Conservation (phyloP, 805 yeast genomes). For the Cyberlindnera euphorbiae region DNA sequence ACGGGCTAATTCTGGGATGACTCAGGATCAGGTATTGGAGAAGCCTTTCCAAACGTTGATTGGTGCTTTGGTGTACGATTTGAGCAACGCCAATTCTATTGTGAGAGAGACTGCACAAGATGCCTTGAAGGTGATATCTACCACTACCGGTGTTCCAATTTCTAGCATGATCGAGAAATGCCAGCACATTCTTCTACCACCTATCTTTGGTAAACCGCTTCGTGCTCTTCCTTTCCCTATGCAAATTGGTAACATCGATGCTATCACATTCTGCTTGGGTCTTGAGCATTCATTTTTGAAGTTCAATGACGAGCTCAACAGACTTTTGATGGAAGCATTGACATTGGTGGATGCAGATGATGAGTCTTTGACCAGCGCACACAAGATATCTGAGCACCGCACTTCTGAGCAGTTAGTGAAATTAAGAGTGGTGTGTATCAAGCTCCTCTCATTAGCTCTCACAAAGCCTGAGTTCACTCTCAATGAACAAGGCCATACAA, state of each 20-base stretch:
- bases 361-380: slow-evolving; percentile 86
- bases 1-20: slow-evolving; percentile 59
- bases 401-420: slow-evolving; percentile 86
- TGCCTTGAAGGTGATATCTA: slow-evolving; percentile 62
- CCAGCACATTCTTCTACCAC: slow-evolving; percentile 76
- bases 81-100: slow-evolving; percentile 79
- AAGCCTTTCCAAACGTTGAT: slow-evolving; percentile 77
- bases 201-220: slow-evolving; percentile 94
- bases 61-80: slow-evolving; percentile 87
- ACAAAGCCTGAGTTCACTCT: slow-evolving; percentile 79
- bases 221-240: slow-evolving; percentile 96
- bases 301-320: slow-evolving; percentile 82
- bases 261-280: slow-evolving; percentile 85
- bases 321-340: slow-evolving; percentile 83
- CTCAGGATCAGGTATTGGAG: slow-evolving; percentile 56
- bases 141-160: slow-evolving; percentile 63
- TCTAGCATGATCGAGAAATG: slow-evolving; percentile 78
- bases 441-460: slow-evolving; percentile 73
- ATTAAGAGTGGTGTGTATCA: slow-evolving; percentile 85
- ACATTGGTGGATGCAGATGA: slow-evolving; percentile 98
- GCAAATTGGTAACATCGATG: slow-evolving; percentile 98
- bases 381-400: slow-evolving; percentile 77
- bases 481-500: slow-evolving; percentile 68
- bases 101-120: slow-evolving; percentile 81
- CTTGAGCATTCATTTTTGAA: slow-evolving; percentile 76